These are phyloP conservation scores for Coemansia sp. DNA, from an alignment of 192 early-diverging fungal genomes.

Conservation along the genomic window DNA sequence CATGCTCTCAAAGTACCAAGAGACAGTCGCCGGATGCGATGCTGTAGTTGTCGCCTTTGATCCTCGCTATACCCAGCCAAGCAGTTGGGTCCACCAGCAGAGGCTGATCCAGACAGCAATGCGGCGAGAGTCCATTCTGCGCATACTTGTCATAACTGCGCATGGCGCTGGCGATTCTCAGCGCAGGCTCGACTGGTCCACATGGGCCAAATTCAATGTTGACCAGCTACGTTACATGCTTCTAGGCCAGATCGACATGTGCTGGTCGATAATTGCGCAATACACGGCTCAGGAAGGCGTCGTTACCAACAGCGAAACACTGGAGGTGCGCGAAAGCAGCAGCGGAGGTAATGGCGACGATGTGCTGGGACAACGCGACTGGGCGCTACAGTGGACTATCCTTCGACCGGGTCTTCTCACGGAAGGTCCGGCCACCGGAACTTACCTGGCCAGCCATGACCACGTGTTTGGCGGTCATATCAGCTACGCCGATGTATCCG, in stretches of 20 bases:
- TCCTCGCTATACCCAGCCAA: constrained; percentile 10
- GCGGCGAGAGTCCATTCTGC: constrained; percentile 9
- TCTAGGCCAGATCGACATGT: constrained; percentile 1
- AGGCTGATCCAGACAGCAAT: constrained; percentile 35
- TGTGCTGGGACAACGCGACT: not conserved
- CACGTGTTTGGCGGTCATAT: constrained; percentile 48
- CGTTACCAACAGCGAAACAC: constrained; percentile 7
- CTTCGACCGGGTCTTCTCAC: constrained; percentile 23
- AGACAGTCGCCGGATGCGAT: constrained; percentile 14
- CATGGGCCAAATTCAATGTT: constrained; percentile 27
- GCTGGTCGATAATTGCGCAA: constrained; percentile 40
- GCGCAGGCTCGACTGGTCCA: constrained; percentile 31
- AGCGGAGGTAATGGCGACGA: not conserved
- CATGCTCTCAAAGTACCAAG: constrained; percentile 21
- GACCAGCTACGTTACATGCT: constrained; percentile 28
- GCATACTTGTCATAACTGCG: constrained; percentile 28
- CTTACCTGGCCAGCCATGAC: constrained; percentile 35
- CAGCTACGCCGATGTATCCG: constrained; percentile 25
- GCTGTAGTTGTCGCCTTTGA: constrained; percentile 41
- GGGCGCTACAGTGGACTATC: constrained; percentile 31
- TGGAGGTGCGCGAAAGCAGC: not conserved
- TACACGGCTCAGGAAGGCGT: constrained; percentile 39
- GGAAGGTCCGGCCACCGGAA: constrained; percentile 24
- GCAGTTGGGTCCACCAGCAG: constrained; percentile 26
- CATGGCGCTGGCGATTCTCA: constrained; percentile 40